Base-by-base conservation (phyloP, 2,329 filamentous ascomycete species). In the Apiospora arundinis region DNA sequence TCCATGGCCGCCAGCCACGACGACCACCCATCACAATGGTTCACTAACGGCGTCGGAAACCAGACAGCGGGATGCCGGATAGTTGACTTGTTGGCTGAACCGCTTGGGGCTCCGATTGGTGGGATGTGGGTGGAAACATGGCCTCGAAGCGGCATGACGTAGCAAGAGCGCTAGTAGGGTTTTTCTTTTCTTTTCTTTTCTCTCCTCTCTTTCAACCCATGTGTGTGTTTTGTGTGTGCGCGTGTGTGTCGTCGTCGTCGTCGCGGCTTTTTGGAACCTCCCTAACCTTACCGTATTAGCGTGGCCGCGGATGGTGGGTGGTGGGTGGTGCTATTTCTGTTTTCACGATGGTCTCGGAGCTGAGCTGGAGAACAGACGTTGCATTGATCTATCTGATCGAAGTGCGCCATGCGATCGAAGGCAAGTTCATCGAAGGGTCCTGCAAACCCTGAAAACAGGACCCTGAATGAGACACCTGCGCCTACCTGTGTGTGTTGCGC, bases 111-210 rank as follows among this genome's bases (percentile, higher is more conserved):
- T 63, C 56, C 56, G 56, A 63, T 63, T 63, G 56, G 56, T 40
- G 56, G 56, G 56, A 40, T 18, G 16, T 25, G 12, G 18, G 56
- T 63, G 56, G 56, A 18, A 63, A 32, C 21, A 40, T 11, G 21
- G 18, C 52, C 52, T 32, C n/a, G 56, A 40, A 63, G 56, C 56
- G 56, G 56, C 56, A 63, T 63, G 56, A 63, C 56, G 56, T 63
- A 63, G 28, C 21, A 63, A 32, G 21, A 63, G 32, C 56, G 32
- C 56, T 63, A 63, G 56, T 63, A 37, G 56, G 56, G 28, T 40
- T 63, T 63, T 40, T n/a, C n/a, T 18, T 11, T 32, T 40, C 23
- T 18, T 63, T 40, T 63, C 25, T 32, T 25, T 14, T 32, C 49
- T 32, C 49, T 32, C n/a, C n/a, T 49, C n/a, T 23, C 21, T 28